phyloP scores from a whole-genome alignment of 2,329 filamentous ascomycete species.

The Parastagonospora nodorum region DNA sequence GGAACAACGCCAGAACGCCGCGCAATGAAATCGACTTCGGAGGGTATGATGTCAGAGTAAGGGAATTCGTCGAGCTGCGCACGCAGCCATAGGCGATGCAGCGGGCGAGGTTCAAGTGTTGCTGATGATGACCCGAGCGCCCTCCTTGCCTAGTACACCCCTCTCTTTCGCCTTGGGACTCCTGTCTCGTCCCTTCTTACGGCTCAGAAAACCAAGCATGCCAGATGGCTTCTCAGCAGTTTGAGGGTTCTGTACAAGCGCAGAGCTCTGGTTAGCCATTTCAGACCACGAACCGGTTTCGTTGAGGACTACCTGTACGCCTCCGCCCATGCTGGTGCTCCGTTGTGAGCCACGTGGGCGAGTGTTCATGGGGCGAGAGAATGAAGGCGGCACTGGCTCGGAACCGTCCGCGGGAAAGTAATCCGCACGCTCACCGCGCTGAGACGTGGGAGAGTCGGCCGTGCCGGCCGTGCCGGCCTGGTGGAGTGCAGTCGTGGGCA shows the following conservation, averaged over 20 bases:
- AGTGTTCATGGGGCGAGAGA: slow-evolving; percentile 47
- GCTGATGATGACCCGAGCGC: slow-evolving; percentile 68
- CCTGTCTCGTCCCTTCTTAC: slow-evolving; percentile 87
- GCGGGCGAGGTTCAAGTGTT: slow-evolving; percentile 37
- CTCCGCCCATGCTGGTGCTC: slow-evolving; percentile 77
- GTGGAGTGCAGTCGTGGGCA: slow-evolving; percentile 35
- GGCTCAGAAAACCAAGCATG: slow-evolving; percentile 86
- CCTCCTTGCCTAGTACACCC: slow-evolving; percentile 93
- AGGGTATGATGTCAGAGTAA: slow-evolving; percentile 25
- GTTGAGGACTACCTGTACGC: slow-evolving; percentile 88
- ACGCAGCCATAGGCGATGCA: slow-evolving; percentile 2
- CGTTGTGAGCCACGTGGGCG: slow-evolving; percentile 66
- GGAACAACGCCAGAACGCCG: slow-evolving; percentile 33
- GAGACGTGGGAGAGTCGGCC: slow-evolving; percentile 39
- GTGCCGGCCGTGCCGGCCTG: slow-evolving; percentile 25
- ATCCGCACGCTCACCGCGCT: slow-evolving; percentile 42
- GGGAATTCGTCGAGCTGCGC: slow-evolving; percentile 36
- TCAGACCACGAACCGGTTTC: slow-evolving; percentile 91
- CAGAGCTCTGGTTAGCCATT: slow-evolving; percentile 81
- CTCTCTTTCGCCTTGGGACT: slow-evolving; percentile 94
- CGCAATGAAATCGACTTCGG: slow-evolving; percentile 28
- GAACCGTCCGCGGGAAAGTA: slow-evolving; percentile 41
- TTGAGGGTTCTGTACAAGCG: slow-evolving; percentile 57
- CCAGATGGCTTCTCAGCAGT: slow-evolving; percentile 64
- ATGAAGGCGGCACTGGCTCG: slow-evolving; percentile 37